Conservation (phyloP, 805 yeast genomes). For the Nakazawaea ambrosiae region DNA sequence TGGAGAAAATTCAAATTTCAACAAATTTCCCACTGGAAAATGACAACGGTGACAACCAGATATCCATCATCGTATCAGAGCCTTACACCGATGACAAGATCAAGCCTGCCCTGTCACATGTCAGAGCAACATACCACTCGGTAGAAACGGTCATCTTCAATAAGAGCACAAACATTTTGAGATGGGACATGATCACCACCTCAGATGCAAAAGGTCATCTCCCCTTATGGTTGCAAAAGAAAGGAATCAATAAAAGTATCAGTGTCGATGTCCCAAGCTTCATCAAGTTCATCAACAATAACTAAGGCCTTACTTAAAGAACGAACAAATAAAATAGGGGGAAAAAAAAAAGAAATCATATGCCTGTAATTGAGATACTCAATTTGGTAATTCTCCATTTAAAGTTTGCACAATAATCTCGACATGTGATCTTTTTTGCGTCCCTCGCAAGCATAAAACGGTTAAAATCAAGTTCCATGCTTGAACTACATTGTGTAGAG, state of each 20-base stretch:
- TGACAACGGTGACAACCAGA: conserved; percentile 15
- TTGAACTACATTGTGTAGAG: not conserved
- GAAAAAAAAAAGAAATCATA: too few relatives aligned
- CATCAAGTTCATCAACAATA: conserved; percentile 12
- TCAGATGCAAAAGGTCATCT: conserved; percentile 34
- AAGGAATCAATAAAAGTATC: conserved; percentile 30
- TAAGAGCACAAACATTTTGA: conserved; percentile 12
- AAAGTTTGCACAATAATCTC: too few relatives aligned
- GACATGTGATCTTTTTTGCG: too few relatives aligned
- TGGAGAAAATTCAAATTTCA: conserved; percentile 20
- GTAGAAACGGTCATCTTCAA: conserved; percentile 26
- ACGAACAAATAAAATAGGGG: too few relatives aligned
- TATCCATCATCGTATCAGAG: conserved; percentile 24
- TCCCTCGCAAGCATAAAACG: too few relatives aligned
- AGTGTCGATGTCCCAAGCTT: conserved; percentile 31
- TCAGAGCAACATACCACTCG: conserved; percentile 25
- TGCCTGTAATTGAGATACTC: too few relatives aligned
- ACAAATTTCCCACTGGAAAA: not conserved
- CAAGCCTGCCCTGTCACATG: conserved; percentile 2
- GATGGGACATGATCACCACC: conserved; percentile 31
- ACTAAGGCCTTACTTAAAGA: too few relatives aligned
- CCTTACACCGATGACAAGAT: conserved; percentile 12
- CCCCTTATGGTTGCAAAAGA: conserved; percentile 32
- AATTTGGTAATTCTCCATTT: too few relatives aligned
- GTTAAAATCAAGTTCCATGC: too few relatives aligned